Evolutionary conservation across 331 rosid species (phyloP).

Genomic region (Dryas integrifolia): DNA sequence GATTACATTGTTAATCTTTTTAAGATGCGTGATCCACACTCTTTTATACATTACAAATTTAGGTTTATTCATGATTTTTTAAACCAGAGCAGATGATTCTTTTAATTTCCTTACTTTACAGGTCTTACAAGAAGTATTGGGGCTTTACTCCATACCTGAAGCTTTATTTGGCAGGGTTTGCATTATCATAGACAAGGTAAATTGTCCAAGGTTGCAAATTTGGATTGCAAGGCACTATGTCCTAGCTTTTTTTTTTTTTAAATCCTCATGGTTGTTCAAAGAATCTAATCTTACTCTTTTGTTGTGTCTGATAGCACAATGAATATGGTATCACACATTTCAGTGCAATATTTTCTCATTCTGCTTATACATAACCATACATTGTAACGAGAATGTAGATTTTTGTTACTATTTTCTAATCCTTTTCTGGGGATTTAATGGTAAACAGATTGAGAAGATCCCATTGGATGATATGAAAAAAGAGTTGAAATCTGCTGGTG

Average conservation of each 20-base stretch:
- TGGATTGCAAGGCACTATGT: background rate
- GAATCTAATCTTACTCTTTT: background rate
- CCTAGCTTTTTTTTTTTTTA: background rate
- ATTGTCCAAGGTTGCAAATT: conserved; percentile 33
- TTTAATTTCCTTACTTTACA: conserved; percentile 34
- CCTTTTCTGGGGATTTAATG: background rate
- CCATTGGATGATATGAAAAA: conserved; percentile 72
- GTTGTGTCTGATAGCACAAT: background rate
- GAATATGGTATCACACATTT: background rate
- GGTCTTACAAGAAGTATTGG: conserved; percentile 88
- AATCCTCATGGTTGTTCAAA: too few species aligned
- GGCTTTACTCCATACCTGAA: conserved; percentile 62
- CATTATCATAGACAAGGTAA: conserved; percentile 92
- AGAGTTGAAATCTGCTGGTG: conserved; percentile 64
- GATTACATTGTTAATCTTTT: background rate
- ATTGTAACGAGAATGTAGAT: background rate
- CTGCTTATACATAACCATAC: background rate
- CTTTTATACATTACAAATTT: background rate
- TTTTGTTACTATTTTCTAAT: background rate
- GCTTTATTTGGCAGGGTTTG: conserved; percentile 85
- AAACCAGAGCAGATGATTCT: background rate
- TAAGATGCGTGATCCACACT: background rate
- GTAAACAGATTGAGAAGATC: conserved; percentile 74
- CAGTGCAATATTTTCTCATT: background rate
- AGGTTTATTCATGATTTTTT: background rate